Evolutionary conservation across 805 yeast genomes (phyloP), one percentile per base, ranked within the genome.

Genomic region (Wickerhamiella slavikovae): DNA sequence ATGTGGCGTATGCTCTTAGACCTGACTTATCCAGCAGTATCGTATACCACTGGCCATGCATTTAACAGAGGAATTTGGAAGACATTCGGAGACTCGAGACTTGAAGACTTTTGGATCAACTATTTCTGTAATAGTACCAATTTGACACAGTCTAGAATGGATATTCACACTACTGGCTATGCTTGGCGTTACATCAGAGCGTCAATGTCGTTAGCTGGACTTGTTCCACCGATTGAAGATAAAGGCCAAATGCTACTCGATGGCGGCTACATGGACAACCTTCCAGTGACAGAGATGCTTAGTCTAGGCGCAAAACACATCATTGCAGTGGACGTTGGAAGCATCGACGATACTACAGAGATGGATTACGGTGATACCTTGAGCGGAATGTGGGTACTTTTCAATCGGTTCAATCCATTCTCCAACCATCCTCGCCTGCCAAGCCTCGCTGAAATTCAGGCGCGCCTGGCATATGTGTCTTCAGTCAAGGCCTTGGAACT

Each of bases 21-120:
- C 48, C 52, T 89, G 42, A 85, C 98, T 0, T 76, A 83, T 49
- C 98, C 98, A 0, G 71, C 79, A 2, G 82, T 94, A 0, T 75
- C 95, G 1, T 85, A 91, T 47, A 77, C 92, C 8, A 89, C 98
- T 1, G 98, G 98, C 1, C 93, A 89, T 51, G 96, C 82, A 49
- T 85, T 85, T 52, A 85, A 85, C 50, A 61, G 96, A 40, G 96
- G 98, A 29, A 68, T 85, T n/a, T 89, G 95, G 94, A 85, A 89
- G 49, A 68, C 79, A 0, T 77, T 85, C 55, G 95, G 96, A 1
- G 85, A 79, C 38, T 65, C 72, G 10, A 71, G 93, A 43, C 80
- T 85, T 39, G 98, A 85, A 48, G 98, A 85, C 47, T 85, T 85
- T 49, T 85, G 98, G 98, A 63, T 85, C 35, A 71, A 65, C 36